phyloP scores from a whole-genome alignment of 1,284 basidiomycete genomes.

The Heterobasidion irregulare region DNA sequence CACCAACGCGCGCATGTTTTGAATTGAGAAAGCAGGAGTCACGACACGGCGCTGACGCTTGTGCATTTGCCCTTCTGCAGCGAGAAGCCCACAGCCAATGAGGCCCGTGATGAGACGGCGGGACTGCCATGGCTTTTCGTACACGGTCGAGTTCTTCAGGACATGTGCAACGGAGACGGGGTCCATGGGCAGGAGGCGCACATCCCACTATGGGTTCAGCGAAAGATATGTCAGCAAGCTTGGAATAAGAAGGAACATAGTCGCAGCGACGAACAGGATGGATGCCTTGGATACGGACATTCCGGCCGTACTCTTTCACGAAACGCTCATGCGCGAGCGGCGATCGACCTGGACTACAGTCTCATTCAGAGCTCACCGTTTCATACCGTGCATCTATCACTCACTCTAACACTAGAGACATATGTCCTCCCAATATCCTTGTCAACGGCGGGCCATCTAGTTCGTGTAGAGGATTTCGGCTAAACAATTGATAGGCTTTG shows the following conservation, averaged over 20 bases:
- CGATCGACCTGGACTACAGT: constrained; percentile 45
- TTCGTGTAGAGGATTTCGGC: constrained; percentile 36
- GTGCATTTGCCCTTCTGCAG: constrained; percentile 66
- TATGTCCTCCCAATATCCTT: constrained; percentile 43
- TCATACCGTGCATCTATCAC: constrained; percentile 9
- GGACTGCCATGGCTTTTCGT: constrained; percentile 77
- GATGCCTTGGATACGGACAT: constrained; percentile 53
- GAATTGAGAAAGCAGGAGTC: constrained; percentile 69
- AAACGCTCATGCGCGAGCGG: constrained; percentile 43
- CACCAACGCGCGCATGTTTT: constrained; percentile 61
- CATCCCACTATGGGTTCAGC: constrained; percentile 53
- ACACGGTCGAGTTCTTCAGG: constrained; percentile 57
- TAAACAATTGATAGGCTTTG: background rate
- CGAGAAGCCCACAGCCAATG: constrained; percentile 71
- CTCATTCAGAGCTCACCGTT: background rate
- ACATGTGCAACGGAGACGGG: constrained; percentile 63
- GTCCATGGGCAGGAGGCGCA: constrained; percentile 68
- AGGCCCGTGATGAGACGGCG: constrained; percentile 62
- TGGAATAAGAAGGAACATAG: background rate
- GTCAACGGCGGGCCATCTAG: constrained; percentile 51
- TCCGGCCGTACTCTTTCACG: constrained; percentile 30
- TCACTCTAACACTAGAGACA: constrained; percentile 51
- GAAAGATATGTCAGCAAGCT: background rate
- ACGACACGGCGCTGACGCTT: constrained; percentile 69
- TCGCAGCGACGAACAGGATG: constrained; percentile 42